Evolutionary conservation across 768 basidiomycete genomes (phyloP).

Genomic region (Mycena metata): DNA sequence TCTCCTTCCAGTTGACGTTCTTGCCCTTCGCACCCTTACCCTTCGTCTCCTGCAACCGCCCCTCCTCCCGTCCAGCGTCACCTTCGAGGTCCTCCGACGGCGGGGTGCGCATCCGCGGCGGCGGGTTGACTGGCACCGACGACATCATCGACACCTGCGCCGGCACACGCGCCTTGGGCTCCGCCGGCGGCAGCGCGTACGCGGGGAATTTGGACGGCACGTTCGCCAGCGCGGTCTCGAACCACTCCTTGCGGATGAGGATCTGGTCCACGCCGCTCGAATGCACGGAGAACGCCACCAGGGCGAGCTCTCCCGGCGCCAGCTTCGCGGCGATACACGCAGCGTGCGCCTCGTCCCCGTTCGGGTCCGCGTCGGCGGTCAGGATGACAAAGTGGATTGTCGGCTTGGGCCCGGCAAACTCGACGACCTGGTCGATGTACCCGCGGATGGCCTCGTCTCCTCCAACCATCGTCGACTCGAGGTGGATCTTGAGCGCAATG

Average conservation of each 20-base stretch:
- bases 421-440: constrained; percentile 85
- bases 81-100: constrained; percentile 82
- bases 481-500: constrained; percentile 81
- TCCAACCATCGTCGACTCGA: constrained; percentile 70
- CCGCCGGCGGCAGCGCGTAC: constrained; percentile 46
- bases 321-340: constrained; percentile 88
- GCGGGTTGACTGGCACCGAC: constrained; percentile 44
- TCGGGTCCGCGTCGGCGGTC: constrained; percentile 86
- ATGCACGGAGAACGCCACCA: constrained; percentile 92
- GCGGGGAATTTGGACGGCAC: constrained; percentile 75
- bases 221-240: constrained; percentile 71
- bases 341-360: constrained; percentile 85
- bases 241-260: constrained; percentile 89
- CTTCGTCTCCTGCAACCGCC: constrained; percentile 71
- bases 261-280: constrained; percentile 91
- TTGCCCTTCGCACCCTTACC: constrained; percentile 52
- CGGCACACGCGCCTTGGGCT: constrained; percentile 40
- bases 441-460: constrained; percentile 75
- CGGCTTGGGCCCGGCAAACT: constrained; percentile 86
- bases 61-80: constrained; percentile 71
- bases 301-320: constrained; percentile 78
- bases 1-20: constrained; percentile 69
- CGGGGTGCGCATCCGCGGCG: constrained; percentile 71
- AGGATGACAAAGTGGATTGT: constrained; percentile 93
- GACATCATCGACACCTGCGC: constrained; percentile 43